phyloP scores from a whole-genome alignment of 805 yeast genomes.

The Schizosaccharomyces japonicus region DNA sequence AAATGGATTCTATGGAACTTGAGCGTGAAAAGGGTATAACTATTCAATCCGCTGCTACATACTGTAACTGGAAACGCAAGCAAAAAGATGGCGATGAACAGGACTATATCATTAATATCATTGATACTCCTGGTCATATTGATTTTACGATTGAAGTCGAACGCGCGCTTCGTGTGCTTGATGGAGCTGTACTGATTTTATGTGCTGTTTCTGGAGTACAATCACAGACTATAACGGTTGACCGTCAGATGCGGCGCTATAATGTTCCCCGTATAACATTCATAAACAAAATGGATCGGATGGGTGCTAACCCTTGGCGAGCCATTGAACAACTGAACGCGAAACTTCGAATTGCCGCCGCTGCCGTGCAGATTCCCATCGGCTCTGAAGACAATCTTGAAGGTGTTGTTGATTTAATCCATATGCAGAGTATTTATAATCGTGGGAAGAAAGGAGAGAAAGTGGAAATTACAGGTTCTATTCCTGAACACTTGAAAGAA shows the following conservation, averaged over 20 bases:
- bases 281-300: slow-evolving; percentile 94
- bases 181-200: slow-evolving; percentile 93
- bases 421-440: slow-evolving; percentile 65
- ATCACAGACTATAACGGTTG: slow-evolving; percentile 94
- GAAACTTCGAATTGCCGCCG: slow-evolving; percentile 81
- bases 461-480: slow-evolving; percentile 31
- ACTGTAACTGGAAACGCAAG: slow-evolving; percentile 75
- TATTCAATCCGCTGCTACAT: slow-evolving; percentile 95
- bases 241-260: slow-evolving; percentile 95
- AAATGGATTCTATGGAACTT: slow-evolving; percentile 97
- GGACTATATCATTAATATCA: slow-evolving; percentile 70
- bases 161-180: slow-evolving; percentile 90
- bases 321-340: slow-evolving; percentile 76
- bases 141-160: slow-evolving; percentile 97
- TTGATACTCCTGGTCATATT: slow-evolving; percentile 97
- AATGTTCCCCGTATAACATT: slow-evolving; percentile 91
- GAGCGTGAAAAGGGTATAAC: slow-evolving; percentile 98
- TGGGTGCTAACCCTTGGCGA: slow-evolving; percentile 95
- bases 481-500: slow-evolving; percentile 61
- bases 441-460: slow-evolving; percentile 79
- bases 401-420: slow-evolving; percentile 82
- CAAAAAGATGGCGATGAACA: slow-evolving; percentile 21
- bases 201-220: slow-evolving; percentile 98
- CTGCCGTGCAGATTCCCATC: slow-evolving; percentile 93
- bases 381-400: slow-evolving; percentile 67